Percentiles rank a stretch among this genome's conserved stretches.
Evolutionary conservation across 257 asterid species (phyloP).

Genomic region (Lycium ferocissimum): DNA sequence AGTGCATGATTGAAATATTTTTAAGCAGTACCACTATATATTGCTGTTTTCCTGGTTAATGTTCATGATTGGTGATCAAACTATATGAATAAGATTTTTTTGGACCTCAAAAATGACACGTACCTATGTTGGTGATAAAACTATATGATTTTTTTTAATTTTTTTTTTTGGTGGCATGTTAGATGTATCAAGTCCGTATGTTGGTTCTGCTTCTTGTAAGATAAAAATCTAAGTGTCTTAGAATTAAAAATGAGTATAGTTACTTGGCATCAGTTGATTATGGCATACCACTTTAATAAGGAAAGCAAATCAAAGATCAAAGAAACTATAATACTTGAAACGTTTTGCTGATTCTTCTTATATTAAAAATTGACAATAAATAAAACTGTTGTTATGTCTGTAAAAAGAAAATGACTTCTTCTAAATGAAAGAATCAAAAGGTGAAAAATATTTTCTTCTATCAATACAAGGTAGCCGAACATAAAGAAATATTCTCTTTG

Average conservation of each 20-base stretch:
- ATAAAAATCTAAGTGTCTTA: neutral
- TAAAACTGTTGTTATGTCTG: too few species aligned
- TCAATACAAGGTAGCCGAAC: too few species aligned
- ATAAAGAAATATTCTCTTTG: too few species aligned
- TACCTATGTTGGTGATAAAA: neutral
- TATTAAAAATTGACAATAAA: too few species aligned
- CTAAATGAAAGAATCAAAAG: too few species aligned
- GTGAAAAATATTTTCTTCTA: too few species aligned
- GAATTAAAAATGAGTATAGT: neutral
- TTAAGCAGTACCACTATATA: neutral
- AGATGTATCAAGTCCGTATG: neutral
- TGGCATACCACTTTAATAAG: too few species aligned
- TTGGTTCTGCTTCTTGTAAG: neutral
- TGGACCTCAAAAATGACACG: neutral
- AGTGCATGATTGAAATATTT: neutral
- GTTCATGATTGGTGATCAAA: neutral
- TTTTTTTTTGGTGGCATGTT: neutral
- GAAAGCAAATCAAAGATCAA: too few species aligned
- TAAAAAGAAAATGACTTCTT: too few species aligned
- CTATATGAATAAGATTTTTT: neutral
- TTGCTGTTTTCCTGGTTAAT: neutral
- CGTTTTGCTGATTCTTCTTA: too few species aligned
- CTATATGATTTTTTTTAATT: neutral
- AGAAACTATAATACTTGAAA: too few species aligned
- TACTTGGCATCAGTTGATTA: neutral